Evolutionary conservation across 2,329 filamentous ascomycete genomes (phyloP), one percentile per base, ranked within the genome.

Genomic region (Orbilia blumenaviensis): DNA sequence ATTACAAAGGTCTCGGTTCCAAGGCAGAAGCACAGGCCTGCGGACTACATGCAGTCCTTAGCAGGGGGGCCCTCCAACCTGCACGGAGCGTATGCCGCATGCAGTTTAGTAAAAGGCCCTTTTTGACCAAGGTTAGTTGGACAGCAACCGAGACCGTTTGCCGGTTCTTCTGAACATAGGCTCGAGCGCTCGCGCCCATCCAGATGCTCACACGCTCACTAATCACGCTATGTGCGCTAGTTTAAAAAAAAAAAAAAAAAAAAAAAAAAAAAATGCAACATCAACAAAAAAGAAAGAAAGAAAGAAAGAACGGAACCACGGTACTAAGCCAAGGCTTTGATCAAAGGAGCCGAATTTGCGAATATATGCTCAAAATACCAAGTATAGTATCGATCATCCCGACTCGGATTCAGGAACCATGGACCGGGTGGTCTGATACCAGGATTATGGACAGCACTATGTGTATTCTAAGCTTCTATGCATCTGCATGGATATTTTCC

Each of bases 111-210:
- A 1, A 12, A 14, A 32, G 16, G n/a, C n/a, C 16, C 14, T 4
- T 6, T 32, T 27, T 58, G 25, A 61, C n/a, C 14, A 46, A 46
- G 18, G 41, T n/a, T 36, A 14, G 7, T 46, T 66, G 46, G 46
- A 21, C 62, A 56, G 48, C 46, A 66, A 34, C 62, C 62, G 62
- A 56, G 62, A 21, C 62, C 46, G 25, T 66, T 56, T 66, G 62
- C 62, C 62, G 62, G 16, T 27, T 23, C 25, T 34, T n/a, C n/a
- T n/a, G n/a, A n/a, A n/a, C n/a, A n/a, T n/a, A n/a, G n/a, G n/a
- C n/a, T n/a, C n/a, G n/a, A n/a, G n/a, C n/a, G n/a, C n/a, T n/a
- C n/a, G n/a, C n/a, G n/a, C n/a, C n/a, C n/a, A n/a, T n/a, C n/a
- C n/a, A n/a, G n/a, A n/a, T n/a, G n/a, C n/a, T n/a, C n/a, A n/a